Conservation (phyloP, 108 stramenopile genomes). For the Cyclostephanos invisitatus region DNA sequence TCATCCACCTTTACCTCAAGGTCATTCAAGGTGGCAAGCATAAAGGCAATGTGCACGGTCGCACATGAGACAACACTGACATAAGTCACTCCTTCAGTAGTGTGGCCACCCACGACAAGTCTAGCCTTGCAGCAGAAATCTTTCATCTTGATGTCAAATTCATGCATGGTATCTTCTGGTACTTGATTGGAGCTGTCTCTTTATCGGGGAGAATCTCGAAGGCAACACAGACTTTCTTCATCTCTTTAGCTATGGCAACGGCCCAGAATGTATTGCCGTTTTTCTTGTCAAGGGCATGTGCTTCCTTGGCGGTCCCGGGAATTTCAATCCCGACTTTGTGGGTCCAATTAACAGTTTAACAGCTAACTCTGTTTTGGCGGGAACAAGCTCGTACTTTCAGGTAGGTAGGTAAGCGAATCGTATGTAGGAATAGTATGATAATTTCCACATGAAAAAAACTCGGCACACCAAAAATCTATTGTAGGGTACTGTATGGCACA, state of each 20-base stretch:
- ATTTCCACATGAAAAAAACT: no score
- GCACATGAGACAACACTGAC: background rate
- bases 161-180: background rate
- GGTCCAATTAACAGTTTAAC: no score
- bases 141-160: no score
- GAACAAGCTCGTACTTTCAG: no score
- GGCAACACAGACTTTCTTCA: background rate
- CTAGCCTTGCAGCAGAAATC: background rate
- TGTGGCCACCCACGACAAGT: background rate
- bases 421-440: no score
- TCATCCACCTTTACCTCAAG: background rate
- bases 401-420: no score
- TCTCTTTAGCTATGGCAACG: background rate
- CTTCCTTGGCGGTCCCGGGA: background rate
- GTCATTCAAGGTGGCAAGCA: background rate
- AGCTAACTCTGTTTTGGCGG: no score
- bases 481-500: no score
- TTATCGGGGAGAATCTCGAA: background rate
- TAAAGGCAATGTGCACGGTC: background rate
- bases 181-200: background rate
- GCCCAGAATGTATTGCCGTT: slow-evolving; percentile 1
- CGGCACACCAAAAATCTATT: no score
- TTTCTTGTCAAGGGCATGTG: background rate
- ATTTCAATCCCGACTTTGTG: background rate
- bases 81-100: background rate